Base-by-base conservation (phyloP, 148 eudicot genomes). In the Gaultheria prostrata region DNA sequence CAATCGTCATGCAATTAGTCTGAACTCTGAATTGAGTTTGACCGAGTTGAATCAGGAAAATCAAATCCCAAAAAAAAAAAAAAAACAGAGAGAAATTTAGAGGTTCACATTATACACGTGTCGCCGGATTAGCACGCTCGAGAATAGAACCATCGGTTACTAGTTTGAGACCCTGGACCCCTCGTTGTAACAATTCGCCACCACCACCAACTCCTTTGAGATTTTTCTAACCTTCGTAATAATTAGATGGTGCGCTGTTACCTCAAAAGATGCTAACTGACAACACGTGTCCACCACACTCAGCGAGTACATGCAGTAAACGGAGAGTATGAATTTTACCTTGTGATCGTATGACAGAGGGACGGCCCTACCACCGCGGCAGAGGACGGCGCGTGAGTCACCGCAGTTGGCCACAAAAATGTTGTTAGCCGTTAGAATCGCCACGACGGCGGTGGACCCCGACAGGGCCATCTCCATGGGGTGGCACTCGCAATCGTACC, bases 351-450 rank as follows among this genome's bases (percentile, higher is more conserved):
- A 45, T 4, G 94, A 87, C 0, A 92, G 87, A 0, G 91, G 90
- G 33, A 90, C 3, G 10, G 83, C 80, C 28, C 32, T 70, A 8
- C 84, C 85, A 21, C 75, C 80, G 15, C 91, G 88, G 84, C 82
- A 85, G 12, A 92, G 89, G 17, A 92, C 87, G 39, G 94, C 92
- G 0, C 92, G 85, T 1, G 94, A 92, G 35, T 92, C 94, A 0
- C 94, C 94, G 48, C 90, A 87, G 49, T 92, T 89, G 32, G 90
- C 92, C 4, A 88, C 94, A 3, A 92, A 48, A 33, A 90, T 83
- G 80, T 87, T 79, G 10, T 78, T 8, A 0, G 85, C 77, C 6
- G 88, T 84, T 10, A 90, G 50, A n/a, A 91, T 63, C 26, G 89
- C 93, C 71, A 88, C 90, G 24, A 81, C 83, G 26, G 90, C 91